Percentiles rank a stretch among this genome's conserved stretches.
These are phyloP conservation scores for Selenicereus undatus DNA, from an alignment of 148 eudicot species.

Conservation along the genomic window DNA sequence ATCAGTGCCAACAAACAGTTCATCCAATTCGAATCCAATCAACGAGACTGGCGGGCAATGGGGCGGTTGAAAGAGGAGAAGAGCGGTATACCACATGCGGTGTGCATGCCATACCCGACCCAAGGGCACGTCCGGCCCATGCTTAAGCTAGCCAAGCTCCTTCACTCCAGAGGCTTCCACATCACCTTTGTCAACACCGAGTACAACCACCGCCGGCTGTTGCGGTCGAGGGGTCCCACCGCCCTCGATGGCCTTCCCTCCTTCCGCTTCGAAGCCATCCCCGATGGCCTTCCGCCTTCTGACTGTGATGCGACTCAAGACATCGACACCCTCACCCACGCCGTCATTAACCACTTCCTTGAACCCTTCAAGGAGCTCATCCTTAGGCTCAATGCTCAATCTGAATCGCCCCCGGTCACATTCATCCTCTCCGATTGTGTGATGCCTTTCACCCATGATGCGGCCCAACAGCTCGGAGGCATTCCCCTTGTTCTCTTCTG, in stretches of 20 bases:
- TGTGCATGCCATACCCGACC: conserved; percentile 24
- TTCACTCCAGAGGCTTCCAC: conserved; percentile 27
- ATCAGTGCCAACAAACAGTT: neutral
- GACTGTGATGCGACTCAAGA: conserved; percentile 39
- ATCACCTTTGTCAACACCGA: conserved; percentile 42
- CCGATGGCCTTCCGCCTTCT: conserved; percentile 38
- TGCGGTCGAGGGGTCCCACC: conserved; percentile 30
- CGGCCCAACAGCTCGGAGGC: conserved; percentile 12
- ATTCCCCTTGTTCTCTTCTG: conserved; percentile 29
- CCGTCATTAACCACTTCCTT: conserved; percentile 7
- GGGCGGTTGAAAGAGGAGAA: neutral
- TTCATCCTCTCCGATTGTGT: conserved; percentile 31
- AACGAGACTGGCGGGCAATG: neutral
- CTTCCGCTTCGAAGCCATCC: conserved; percentile 38
- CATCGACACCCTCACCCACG: conserved; percentile 22
- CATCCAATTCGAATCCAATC: too few species aligned
- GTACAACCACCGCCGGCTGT: conserved; percentile 35
- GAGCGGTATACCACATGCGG: conserved; percentile 4
- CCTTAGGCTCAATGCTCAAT: neutral
- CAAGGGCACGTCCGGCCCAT: conserved; percentile 30
- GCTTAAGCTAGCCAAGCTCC: conserved; percentile 26
- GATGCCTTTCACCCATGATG: conserved; percentile 34
- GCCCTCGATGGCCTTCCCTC: conserved; percentile 22
- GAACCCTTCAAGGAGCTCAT: conserved; percentile 33
- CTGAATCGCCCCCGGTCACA: conserved; percentile 21